Evolutionary conservation across 495 filamentous ascomycete genomes (phyloP).

Genomic region (Neurospora sp.): DNA sequence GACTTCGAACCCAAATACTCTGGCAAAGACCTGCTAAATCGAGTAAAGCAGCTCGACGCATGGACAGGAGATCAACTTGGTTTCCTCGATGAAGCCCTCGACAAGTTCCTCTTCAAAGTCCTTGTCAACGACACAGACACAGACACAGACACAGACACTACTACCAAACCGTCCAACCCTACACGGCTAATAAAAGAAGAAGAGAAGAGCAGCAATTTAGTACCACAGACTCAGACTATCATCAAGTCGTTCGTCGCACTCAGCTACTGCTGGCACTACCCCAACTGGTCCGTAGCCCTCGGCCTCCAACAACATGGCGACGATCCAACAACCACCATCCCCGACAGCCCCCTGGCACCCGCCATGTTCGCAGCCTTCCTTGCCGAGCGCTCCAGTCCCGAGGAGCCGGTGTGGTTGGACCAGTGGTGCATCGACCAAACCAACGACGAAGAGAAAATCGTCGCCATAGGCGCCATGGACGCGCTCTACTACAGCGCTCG

Average conservation of each 20-base stretch:
- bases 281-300: not conserved
- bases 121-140: not conserved
- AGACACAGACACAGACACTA: not conserved
- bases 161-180: not conserved
- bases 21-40: not conserved
- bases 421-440: slow-evolving; percentile 25
- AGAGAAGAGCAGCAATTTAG: too few relatives aligned
- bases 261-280: slow-evolving; percentile 1
- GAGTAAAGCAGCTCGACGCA: not conserved
- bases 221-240: not conserved
- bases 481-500: not conserved
- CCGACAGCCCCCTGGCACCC: not conserved
- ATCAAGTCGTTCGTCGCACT: not conserved
- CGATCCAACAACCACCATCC: not conserved
- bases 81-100: not conserved
- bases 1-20: not conserved
- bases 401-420: slow-evolving; percentile 22
- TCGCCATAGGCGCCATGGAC: slow-evolving; percentile 13
- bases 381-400: not conserved
- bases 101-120: not conserved
- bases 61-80: not conserved
- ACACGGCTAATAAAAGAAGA: not conserved
- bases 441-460: slow-evolving; percentile 12
- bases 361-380: slow-evolving; percentile 17
- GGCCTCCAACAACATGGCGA: not conserved